Percentiles rank a stretch among this genome's conserved stretches.
Conservation (phyloP, 805 yeast species). For the Naumovozyma castellii region DNA sequence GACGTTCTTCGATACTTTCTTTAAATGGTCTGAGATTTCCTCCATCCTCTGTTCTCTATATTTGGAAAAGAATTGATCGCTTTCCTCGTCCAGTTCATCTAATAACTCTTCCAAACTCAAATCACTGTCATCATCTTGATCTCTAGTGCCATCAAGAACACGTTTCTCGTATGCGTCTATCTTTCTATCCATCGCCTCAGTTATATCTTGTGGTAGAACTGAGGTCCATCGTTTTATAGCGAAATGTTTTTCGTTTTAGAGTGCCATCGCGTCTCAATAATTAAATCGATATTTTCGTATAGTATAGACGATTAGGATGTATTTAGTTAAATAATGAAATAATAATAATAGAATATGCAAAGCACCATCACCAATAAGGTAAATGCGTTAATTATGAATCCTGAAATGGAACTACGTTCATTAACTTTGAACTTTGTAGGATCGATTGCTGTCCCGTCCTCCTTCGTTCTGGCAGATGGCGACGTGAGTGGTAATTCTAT, state of each 20-base stretch:
- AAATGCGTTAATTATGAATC: not conserved
- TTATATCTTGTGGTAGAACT: not conserved
- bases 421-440: not conserved
- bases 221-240: too few relatives aligned
- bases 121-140: constrained; percentile 7
- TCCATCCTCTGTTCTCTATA: constrained; percentile 59
- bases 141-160: not conserved
- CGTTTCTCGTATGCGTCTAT: constrained; percentile 1
- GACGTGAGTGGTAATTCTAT: not conserved
- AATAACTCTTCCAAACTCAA: constrained; percentile 35
- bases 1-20: constrained; percentile 29
- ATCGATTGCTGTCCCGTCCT: not conserved
- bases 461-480: not conserved
- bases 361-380: not conserved
- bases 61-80: constrained; percentile 39
- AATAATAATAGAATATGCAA: constrained; percentile 2
- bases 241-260: too few relatives aligned
- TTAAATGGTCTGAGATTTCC: constrained; percentile 39
- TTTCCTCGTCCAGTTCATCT: constrained; percentile 42
- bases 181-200: not conserved
- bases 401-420: not conserved
- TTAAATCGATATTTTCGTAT: too few relatives aligned
- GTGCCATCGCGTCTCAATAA: too few relatives aligned
- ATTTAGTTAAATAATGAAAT: constrained; percentile 3
- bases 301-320: too few relatives aligned